Percentiles rank a stretch among this genome's conserved stretches.
phyloP scores from a whole-genome alignment of 2,329 filamentous ascomycete species.

The Colletotrichum eleusines region DNA sequence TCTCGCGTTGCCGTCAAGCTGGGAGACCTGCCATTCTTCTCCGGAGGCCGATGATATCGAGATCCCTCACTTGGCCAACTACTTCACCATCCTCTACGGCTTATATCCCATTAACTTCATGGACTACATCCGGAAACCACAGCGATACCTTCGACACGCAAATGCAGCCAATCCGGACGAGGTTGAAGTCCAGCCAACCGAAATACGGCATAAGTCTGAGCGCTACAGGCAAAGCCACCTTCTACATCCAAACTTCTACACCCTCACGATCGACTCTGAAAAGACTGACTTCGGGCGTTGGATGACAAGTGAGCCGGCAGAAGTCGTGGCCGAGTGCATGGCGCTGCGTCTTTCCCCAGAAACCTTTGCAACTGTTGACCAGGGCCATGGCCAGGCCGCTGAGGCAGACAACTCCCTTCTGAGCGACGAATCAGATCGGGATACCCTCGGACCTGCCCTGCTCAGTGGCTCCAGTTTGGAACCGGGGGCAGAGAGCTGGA shows the following conservation, averaged over 20 bases:
- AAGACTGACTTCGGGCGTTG: conserved; percentile 81
- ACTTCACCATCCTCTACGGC: conserved; percentile 86
- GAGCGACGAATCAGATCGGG: conserved; percentile 50
- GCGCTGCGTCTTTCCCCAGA: conserved; percentile 64
- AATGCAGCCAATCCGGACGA: conserved; percentile 78
- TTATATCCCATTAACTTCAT: conserved; percentile 88
- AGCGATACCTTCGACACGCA: conserved; percentile 80
- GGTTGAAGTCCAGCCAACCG: conserved; percentile 81
- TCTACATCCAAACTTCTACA: conserved; percentile 88
- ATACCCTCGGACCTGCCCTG: conserved; percentile 54
- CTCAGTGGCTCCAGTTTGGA: conserved; percentile 53
- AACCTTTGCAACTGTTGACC: conserved; percentile 40
- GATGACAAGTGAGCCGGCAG: conserved; percentile 83
- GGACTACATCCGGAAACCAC: conserved; percentile 86
- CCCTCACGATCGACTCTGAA: conserved; percentile 82
- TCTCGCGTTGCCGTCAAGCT: conserved; percentile 56
- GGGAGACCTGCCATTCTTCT: conserved; percentile 74
- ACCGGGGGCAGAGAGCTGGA: conserved; percentile 60
- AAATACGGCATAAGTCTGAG: conserved; percentile 82
- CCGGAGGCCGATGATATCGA: conserved; percentile 71
- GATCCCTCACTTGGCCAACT: conserved; percentile 77
- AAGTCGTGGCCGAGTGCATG: conserved; percentile 85
- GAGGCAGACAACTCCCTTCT: conserved; percentile 41
- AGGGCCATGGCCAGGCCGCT: conserved; percentile 41
- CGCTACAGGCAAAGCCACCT: conserved; percentile 79